Evolutionary conservation across 2,329 filamentous ascomycete genomes (phyloP), one percentile per base, ranked within the genome.

Genomic region (Aspergillus pseudoviridinutans): DNA sequence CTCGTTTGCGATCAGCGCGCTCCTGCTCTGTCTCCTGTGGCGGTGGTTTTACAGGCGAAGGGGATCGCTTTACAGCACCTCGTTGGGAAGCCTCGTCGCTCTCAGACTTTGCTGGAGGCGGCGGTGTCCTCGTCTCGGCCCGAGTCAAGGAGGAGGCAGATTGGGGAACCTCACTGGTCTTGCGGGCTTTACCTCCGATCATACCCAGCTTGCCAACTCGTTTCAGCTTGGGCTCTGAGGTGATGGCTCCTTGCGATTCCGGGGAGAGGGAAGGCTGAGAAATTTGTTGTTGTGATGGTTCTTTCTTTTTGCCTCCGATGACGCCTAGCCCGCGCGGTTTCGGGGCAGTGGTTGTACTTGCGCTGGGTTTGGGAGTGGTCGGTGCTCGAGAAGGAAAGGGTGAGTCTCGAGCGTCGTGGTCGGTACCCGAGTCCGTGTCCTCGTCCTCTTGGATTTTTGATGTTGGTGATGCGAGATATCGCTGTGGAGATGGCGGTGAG

Each of bases 1-100:
- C 76, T 12, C 84, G 75, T 62, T 80, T 85, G 54, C 79, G 74
- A 59, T 84, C 75, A 3, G 83, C 83, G 54, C 77, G 79, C 56
- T 86, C 79, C 58, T 82, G 74, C 9, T 79, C 78, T 2, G 80
- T 79, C 56, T 68, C 64, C 53, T 62, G 61, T 28, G 60, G 60
- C 47, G 50, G 38, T 6, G 47, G 32, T 10, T 64, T 50, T 25
- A 29, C 32, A 50, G 55, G 51, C 10, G 51, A 49, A 29, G 51
- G 47, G 6, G 35, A 57, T 10, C 51, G 52, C 20, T 44, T 51
- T 9, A 29, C 3, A 5, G 51, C 25, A 14, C 50, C 25, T 28
- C 44, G 28, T 49, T 32, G 17, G 4, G 14, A 12, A 24, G 28
- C 28, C 17, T 35, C 35, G 20, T 49, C 32, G 22, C 20, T 17